Conservation (phyloP, 2,329 filamentous ascomycete genomes). For the Sporothrix brasiliensis region DNA sequence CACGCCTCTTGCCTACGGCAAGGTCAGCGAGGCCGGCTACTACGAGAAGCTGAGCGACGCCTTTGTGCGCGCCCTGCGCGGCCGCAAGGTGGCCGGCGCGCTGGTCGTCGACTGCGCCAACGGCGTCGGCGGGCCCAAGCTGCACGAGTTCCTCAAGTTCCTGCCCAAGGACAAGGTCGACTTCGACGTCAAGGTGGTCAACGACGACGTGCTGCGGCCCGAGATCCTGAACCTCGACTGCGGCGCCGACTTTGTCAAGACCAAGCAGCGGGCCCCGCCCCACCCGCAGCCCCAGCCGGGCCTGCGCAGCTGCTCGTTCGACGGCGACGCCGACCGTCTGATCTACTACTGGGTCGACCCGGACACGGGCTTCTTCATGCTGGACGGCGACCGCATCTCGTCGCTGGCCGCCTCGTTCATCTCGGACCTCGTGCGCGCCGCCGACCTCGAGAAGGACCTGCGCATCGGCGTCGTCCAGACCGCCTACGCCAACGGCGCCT, state of each 20-base stretch:
- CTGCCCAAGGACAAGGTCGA: slow-evolving; percentile 70
- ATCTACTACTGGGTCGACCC: slow-evolving; percentile 93
- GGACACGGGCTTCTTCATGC: slow-evolving; percentile 81
- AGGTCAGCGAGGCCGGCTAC: slow-evolving; percentile 87
- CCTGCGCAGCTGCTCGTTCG: slow-evolving; percentile 84
- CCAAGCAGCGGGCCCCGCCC: slow-evolving; percentile 86
- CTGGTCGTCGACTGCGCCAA: slow-evolving; percentile 95
- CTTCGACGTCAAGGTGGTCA: slow-evolving; percentile 78
- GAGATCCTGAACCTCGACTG: slow-evolving; percentile 88
- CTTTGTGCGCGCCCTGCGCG: slow-evolving; percentile 80
- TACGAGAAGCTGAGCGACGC: slow-evolving; percentile 88
- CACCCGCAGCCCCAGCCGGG: slow-evolving; percentile 75
- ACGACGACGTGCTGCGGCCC: slow-evolving; percentile 89
- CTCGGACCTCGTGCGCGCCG: slow-evolving; percentile 80
- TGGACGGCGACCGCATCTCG: slow-evolving; percentile 95
- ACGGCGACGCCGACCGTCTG: slow-evolving; percentile 92
- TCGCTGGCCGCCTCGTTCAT: slow-evolving; percentile 94
- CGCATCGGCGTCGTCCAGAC: slow-evolving; percentile 96
- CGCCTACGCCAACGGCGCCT: slow-evolving; percentile 94
- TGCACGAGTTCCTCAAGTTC: slow-evolving; percentile 82
- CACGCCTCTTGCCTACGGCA: slow-evolving; percentile 83
- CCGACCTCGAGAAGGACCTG: slow-evolving; percentile 76
- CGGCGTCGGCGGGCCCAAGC: slow-evolving; percentile 90
- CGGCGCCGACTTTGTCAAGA: slow-evolving; percentile 97
- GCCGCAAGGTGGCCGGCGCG: slow-evolving; percentile 70